These are phyloP conservation scores for Sclerotiophoma versabilis DNA, from an alignment of 2,329 filamentous ascomycete genomes.

Conservation along the genomic window DNA sequence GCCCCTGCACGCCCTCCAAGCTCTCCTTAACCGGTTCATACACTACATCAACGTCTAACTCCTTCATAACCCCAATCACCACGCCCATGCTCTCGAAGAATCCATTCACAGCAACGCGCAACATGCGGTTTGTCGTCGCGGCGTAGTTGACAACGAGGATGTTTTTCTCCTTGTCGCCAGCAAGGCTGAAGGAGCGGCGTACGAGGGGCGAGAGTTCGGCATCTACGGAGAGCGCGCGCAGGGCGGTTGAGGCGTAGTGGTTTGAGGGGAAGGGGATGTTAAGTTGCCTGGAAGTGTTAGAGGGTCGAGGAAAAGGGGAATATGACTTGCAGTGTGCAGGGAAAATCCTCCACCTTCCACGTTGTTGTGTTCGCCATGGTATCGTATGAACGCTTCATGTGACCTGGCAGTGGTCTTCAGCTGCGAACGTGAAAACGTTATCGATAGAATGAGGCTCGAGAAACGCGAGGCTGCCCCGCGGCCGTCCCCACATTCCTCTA, in stretches of 20 bases:
- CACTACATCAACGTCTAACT: slow-evolving; percentile 85
- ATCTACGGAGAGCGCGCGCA: slow-evolving; percentile 81
- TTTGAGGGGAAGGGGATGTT: slow-evolving; percentile 81
- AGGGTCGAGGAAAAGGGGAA: neutral
- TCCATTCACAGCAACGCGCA: slow-evolving; percentile 93
- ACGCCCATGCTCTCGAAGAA: slow-evolving; percentile 91
- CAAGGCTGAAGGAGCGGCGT: slow-evolving; percentile 70
- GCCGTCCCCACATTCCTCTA: slow-evolving; percentile 2
- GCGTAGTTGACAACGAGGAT: slow-evolving; percentile 78
- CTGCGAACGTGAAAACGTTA: neutral
- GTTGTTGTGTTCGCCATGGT: slow-evolving; percentile 24
- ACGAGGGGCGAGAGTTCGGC: slow-evolving; percentile 88
- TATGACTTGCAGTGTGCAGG: slow-evolving; percentile 48
- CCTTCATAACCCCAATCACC: slow-evolving; percentile 87
- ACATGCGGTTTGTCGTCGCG: slow-evolving; percentile 94
- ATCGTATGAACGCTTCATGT: slow-evolving; percentile 13
- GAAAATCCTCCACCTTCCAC: slow-evolving; percentile 40
- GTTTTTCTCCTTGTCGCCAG: slow-evolving; percentile 41
- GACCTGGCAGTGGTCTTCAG: neutral
- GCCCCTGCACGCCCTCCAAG: slow-evolving; percentile 70
- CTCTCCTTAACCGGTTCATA: slow-evolving; percentile 54
- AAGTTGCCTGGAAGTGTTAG: slow-evolving; percentile 63
- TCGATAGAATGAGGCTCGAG: slow-evolving; percentile 11
- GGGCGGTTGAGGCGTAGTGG: slow-evolving; percentile 78
- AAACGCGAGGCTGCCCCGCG: slow-evolving; percentile 6